Evolutionary conservation across 768 basidiomycete genomes (phyloP).

Genomic region (Cantharellus cinnabarinus): DNA sequence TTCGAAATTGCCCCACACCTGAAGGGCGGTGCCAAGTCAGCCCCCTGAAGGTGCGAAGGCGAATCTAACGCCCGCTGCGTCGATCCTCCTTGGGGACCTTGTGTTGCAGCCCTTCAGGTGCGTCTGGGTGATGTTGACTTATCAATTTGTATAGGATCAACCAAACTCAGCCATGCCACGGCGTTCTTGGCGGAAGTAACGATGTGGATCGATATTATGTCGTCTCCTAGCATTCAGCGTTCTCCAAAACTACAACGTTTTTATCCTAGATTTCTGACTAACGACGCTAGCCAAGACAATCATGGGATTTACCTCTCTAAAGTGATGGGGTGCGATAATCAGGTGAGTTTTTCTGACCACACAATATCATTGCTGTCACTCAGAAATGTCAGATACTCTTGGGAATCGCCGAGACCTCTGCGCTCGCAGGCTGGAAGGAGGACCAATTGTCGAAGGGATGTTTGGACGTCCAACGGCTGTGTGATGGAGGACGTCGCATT

Average conservation of each 20-base stretch:
- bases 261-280: not conserved
- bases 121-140: not conserved
- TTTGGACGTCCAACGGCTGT: conserved; percentile 42
- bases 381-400: conserved; percentile 21
- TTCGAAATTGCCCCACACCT: not conserved
- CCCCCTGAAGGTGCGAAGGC: too few species aligned
- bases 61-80: too few species aligned
- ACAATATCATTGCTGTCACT: too few species aligned
- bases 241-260: not conserved
- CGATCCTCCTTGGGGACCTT: too few species aligned
- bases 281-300: not conserved
- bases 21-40: too few species aligned
- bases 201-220: not conserved
- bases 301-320: not conserved
- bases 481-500: conserved; percentile 24
- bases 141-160: not conserved
- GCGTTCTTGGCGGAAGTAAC: not conserved
- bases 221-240: not conserved
- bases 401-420: conserved; percentile 55
- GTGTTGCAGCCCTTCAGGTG: too few species aligned
- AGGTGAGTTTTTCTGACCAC: conserved; percentile 19
- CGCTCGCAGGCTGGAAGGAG: conserved; percentile 47
- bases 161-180: not conserved
- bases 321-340: conserved; percentile 69
- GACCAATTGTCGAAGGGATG: conserved; percentile 8